phyloP scores from a whole-genome alignment of 192 early-diverging fungal genomes.

The Entophlyctis helioformis region DNA sequence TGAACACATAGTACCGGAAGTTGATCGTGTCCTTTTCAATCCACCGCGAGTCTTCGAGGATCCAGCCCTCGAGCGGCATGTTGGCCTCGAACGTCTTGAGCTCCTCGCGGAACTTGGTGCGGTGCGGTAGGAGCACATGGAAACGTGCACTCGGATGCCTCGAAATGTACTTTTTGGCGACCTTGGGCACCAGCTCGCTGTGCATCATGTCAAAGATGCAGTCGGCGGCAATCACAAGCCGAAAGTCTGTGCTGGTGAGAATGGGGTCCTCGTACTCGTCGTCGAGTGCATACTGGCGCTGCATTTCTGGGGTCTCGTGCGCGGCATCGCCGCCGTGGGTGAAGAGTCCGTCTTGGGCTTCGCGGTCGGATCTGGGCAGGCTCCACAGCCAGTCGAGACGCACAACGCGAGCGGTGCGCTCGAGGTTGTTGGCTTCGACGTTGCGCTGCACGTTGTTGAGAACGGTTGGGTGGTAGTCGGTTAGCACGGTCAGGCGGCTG shows the following conservation, averaged over 20 bases:
- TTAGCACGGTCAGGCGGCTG: slow-evolving; percentile 1
- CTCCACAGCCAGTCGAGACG: slow-evolving; percentile 21
- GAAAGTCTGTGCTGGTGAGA: no score
- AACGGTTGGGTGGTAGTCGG: slow-evolving; percentile 18
- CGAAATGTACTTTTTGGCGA: slow-evolving; percentile 5
- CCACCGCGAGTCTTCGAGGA: not conserved
- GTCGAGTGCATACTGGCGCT: not conserved
- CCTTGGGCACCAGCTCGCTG: slow-evolving; percentile 4
- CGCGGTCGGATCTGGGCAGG: no score
- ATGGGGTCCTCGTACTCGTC: not conserved
- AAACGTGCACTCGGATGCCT: slow-evolving; percentile 4
- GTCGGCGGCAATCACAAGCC: no score
- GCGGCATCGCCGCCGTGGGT: no score
- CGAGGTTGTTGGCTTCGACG: slow-evolving; percentile 5
- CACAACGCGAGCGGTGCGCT: not conserved
- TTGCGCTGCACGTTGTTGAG: slow-evolving; percentile 8
- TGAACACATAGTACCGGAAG: slow-evolving; percentile 6
- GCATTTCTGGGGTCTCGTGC: no score
- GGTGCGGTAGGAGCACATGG: not conserved
- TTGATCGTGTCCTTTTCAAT: not conserved
- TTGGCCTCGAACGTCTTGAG: slow-evolving; percentile 4
- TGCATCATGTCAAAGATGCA: no score
- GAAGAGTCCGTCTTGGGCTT: no score
- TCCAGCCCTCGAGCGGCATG: slow-evolving; percentile 9
- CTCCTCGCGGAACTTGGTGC: slow-evolving; percentile 3